These are phyloP conservation scores for Aspergillus ostianus DNA, from an alignment of 495 filamentous ascomycete genomes.

Conservation along the genomic window DNA sequence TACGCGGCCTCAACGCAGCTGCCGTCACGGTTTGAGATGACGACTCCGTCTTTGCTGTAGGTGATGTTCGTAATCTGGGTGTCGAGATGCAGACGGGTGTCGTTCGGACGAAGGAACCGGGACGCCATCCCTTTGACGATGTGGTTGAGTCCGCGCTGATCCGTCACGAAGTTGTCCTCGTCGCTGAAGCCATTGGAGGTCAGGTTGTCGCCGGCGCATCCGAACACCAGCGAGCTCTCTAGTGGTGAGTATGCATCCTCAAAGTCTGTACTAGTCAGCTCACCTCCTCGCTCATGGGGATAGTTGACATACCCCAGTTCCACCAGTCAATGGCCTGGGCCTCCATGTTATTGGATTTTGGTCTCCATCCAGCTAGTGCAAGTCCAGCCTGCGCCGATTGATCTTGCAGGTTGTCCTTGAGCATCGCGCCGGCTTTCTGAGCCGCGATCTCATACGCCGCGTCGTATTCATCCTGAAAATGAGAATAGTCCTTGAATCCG, in stretches of 20 bases:
- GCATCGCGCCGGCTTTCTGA: conserved; percentile 54
- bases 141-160: conserved; percentile 62
- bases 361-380: conserved; percentile 61
- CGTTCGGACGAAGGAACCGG: conserved; percentile 55
- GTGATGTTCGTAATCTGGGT: conserved; percentile 57
- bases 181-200: conserved; percentile 48
- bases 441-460: conserved; percentile 48
- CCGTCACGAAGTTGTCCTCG: conserved; percentile 64
- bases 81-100: conserved; percentile 59
- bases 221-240: conserved; percentile 41
- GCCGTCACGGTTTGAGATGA: conserved; percentile 53
- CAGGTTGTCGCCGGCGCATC: conserved; percentile 37
- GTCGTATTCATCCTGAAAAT: conserved; percentile 52
- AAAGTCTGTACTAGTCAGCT: conserved; percentile 37
- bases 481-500: conserved; percentile 50
- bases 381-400: conserved; percentile 56
- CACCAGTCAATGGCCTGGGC: conserved; percentile 63
- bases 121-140: conserved; percentile 59
- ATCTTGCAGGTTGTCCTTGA: conserved; percentile 61
- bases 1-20: conserved; percentile 62
- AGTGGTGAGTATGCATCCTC: conserved; percentile 50
- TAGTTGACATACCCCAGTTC: conserved; percentile 38
- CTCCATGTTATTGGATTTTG: conserved; percentile 50
- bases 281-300: background rate
- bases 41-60: conserved; percentile 56